Evolutionary conservation across 139 green algal genomes (phyloP).

Genomic region (Mesostigma viride): DNA sequence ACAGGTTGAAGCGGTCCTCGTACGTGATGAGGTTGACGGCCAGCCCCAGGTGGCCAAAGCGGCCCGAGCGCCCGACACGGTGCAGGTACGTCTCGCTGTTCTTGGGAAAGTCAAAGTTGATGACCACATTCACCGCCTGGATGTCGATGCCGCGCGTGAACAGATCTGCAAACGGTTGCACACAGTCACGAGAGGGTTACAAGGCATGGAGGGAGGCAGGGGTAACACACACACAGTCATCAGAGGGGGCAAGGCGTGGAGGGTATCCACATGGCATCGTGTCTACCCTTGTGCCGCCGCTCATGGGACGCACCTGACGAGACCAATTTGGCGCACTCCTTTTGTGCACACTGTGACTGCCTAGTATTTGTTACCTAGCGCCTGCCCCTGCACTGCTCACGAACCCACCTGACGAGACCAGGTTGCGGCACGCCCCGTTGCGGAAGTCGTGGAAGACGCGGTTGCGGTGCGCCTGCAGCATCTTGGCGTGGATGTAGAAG

Average conservation of each 20-base stretch:
- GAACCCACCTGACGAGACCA: slow-evolving; percentile 89
- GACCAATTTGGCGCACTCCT: too few species aligned
- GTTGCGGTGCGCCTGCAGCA: slow-evolving; percentile 97
- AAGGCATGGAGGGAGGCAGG: not conserved
- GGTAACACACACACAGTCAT: not conserved
- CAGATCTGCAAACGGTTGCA: slow-evolving; percentile 47
- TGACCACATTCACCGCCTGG: slow-evolving; percentile 97
- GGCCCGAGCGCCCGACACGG: slow-evolving; percentile 81
- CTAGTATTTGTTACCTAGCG: too few species aligned
- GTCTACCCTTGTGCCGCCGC: too few species aligned
- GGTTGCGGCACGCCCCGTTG: slow-evolving; percentile 92
- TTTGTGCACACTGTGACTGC: too few species aligned
- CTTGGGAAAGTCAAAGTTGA: slow-evolving; percentile 99
- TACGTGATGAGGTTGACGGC: slow-evolving; percentile 98
- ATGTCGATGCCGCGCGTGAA: slow-evolving; percentile 98
- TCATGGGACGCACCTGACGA: too few species aligned
- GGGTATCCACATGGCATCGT: too few species aligned
- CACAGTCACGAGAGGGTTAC: not conserved
- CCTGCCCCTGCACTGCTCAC: too few species aligned
- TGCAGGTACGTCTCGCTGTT: slow-evolving; percentile 98
- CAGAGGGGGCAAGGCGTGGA: not conserved
- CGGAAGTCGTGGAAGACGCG: slow-evolving; percentile 99
- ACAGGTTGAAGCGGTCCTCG: slow-evolving; percentile 96
- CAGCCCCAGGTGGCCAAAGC: slow-evolving; percentile 97
- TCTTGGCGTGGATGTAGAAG: slow-evolving; percentile 99